Evolutionary conservation across 177 flowering plant species (phyloP), one percentile per base, ranked within the genome.

Genomic region (Vitis hybrid): DNA sequence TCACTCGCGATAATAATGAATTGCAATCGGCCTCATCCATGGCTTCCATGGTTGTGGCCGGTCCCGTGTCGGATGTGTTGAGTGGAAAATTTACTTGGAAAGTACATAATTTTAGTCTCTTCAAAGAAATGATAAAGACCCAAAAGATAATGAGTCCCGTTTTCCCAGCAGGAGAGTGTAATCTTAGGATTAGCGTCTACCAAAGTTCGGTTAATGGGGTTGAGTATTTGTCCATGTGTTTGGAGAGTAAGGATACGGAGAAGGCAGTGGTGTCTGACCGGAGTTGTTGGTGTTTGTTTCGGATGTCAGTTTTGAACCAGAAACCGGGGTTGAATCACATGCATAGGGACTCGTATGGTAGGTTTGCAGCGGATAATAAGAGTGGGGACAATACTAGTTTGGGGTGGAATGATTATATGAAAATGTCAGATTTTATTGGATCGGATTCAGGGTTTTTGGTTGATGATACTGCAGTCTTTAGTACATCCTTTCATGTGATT

Each of bases 391-490:
- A 92, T 71, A 92, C 97, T 1, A 95, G 98, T 75, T 82, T 95
- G 74, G 99, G 99, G 1, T 93, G 99, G 99, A 95, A 92, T 85
- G 99, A 95, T 75, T 95, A 92, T 70, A 93, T 95, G 98, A 93
- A 90, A 77, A 95, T 95, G 99, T 70, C 81, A 5, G 99, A 95
- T 75, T 95, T 95, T 75, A 52, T 88, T 56, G 88, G 87, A 30
- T 65, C 58, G 0, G 96, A 91, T 2, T 67, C 88, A 0, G 99
- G 99, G 65, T 93, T 84, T 75, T 79, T 95, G 77, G 85, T 89
- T 64, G 97, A 93, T 63, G 96, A 95, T 67, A 93, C 94, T 52
- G 98, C 98, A 2, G 90, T 88, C 40, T 95, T 95, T 73, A 93
- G 93, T 69, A 85, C 96, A 0, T 92, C 97, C 0, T 94, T 92